A percentile compares a stretch with the other conserved stretches of the same genome.
Evolutionary conservation across 2,329 filamentous ascomycete genomes (phyloP).

Genomic region (Penicillium sp.): DNA sequence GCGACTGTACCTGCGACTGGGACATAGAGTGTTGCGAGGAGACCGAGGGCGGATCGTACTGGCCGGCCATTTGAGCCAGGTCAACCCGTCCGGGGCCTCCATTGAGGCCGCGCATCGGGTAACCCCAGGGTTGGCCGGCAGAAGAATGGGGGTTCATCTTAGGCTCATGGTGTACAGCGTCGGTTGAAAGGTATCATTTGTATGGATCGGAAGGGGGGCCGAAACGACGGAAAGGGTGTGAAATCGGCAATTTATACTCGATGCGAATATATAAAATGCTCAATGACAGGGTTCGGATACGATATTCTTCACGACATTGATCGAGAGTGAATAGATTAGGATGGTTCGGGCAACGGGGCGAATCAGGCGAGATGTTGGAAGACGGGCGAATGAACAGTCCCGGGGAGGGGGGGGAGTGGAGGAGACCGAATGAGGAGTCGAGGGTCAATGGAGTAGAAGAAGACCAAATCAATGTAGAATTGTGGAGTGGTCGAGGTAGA

Average conservation of each 20-base stretch:
- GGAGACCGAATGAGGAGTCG: neutral
- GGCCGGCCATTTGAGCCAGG: slow-evolving; percentile 31
- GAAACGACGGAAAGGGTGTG: neutral
- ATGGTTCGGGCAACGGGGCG: slow-evolving; percentile 2
- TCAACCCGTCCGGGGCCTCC: slow-evolving; percentile 38
- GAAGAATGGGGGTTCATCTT: slow-evolving; percentile 52
- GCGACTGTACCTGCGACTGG: slow-evolving; percentile 21
- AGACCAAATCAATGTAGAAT: neutral
- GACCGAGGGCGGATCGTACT: slow-evolving; percentile 34
- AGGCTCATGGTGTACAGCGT: slow-evolving; percentile 43
- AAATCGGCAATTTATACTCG: slow-evolving; percentile 1
- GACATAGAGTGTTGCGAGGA: slow-evolving; percentile 35
- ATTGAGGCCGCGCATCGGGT: slow-evolving; percentile 42
- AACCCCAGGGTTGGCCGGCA: slow-evolving; percentile 47
- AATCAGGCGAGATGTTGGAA: slow-evolving; percentile 5
- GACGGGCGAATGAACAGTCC: neutral
- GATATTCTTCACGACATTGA: slow-evolving; percentile 3
- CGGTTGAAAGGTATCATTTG: slow-evolving; percentile 28
- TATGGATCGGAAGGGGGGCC: slow-evolving; percentile 30
- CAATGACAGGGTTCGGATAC: slow-evolving; percentile 2
- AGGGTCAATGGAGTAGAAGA: neutral
- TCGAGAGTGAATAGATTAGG: neutral
- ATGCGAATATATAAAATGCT: slow-evolving; percentile 8
- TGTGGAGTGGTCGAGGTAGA: neutral
- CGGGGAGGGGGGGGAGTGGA: neutral